These are phyloP conservation scores for Taxillus chinensis DNA, from an alignment of 164 flowering plant species.

Conservation along the genomic window DNA sequence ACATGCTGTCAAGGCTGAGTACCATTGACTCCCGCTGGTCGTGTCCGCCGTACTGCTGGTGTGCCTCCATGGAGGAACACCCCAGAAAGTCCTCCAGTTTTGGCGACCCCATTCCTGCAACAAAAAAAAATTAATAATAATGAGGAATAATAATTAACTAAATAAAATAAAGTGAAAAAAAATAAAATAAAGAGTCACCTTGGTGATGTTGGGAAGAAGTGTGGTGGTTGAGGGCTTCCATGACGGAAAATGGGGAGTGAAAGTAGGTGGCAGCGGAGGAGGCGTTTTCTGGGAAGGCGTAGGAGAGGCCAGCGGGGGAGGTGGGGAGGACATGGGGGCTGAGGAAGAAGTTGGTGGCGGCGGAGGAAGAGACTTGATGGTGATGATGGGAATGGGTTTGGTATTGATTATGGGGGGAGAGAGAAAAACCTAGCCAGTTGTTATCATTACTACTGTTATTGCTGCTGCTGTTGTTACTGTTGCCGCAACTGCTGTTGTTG, in stretches of 20 bases:
- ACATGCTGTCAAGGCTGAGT: constrained; percentile 68
- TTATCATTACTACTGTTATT: constrained; percentile 8
- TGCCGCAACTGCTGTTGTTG: background rate
- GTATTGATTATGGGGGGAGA: constrained; percentile 39
- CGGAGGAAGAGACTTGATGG: background rate
- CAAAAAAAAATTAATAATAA: background rate
- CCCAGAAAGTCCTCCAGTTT: constrained; percentile 89
- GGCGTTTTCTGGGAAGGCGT: constrained; percentile 29
- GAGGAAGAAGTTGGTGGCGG: constrained; percentile 38
- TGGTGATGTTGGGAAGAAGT: constrained; percentile 31
- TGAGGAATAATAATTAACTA: background rate
- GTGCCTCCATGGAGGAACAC: constrained; percentile 9
- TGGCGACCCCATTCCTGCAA: constrained; percentile 50
- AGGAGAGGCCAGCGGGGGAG: constrained; percentile 29
- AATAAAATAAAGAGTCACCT: background rate
- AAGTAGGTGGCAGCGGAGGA: constrained; percentile 9
- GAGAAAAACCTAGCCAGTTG: constrained; percentile 88
- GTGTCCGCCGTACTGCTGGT: constrained; percentile 29
- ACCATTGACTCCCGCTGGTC: constrained; percentile 44
- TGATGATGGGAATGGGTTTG: too few species aligned
- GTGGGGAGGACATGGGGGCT: constrained; percentile 25
- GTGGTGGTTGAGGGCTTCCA: constrained; percentile 48
- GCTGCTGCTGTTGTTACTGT: constrained; percentile 11
- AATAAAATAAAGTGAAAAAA: background rate
- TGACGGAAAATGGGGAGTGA: constrained; percentile 40